Conservation (phyloP, 2,329 filamentous ascomycete species). For the Phaeoacremonium minimum region DNA sequence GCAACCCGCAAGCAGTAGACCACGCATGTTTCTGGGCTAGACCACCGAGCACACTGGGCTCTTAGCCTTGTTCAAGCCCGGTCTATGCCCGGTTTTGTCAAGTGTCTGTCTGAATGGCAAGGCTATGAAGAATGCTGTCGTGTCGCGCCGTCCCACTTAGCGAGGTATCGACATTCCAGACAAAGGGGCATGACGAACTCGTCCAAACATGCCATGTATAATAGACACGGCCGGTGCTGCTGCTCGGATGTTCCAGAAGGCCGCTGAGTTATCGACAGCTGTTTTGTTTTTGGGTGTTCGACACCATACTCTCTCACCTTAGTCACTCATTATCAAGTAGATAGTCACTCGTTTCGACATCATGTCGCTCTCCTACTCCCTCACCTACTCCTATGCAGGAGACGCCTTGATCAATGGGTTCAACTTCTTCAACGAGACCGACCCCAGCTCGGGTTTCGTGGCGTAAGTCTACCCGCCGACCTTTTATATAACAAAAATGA, state of each 20-base stretch:
- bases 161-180: neutral
- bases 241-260: neutral
- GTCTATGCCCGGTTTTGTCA: too few relatives aligned
- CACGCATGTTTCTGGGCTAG: too few relatives aligned
- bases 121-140: neutral
- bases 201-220: neutral
- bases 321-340: too few relatives aligned
- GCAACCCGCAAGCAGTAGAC: too few relatives aligned
- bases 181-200: neutral
- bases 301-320: too few relatives aligned
- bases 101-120: too few relatives aligned
- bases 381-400: slow-evolving; percentile 36
- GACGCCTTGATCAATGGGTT: slow-evolving; percentile 41
- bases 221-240: neutral
- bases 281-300: too few relatives aligned
- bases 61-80: too few relatives aligned
- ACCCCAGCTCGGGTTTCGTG: slow-evolving; percentile 67
- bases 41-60: too few relatives aligned
- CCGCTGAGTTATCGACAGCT: neutral
- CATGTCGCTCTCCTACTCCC: slow-evolving; percentile 24
- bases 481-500: neutral
- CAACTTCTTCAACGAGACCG: slow-evolving; percentile 43
- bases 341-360: neutral
- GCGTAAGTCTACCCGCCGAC: too few relatives aligned
- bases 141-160: neutral